phyloP scores from a whole-genome alignment of 768 basidiomycete species.

The Termitomyces sp. region DNA sequence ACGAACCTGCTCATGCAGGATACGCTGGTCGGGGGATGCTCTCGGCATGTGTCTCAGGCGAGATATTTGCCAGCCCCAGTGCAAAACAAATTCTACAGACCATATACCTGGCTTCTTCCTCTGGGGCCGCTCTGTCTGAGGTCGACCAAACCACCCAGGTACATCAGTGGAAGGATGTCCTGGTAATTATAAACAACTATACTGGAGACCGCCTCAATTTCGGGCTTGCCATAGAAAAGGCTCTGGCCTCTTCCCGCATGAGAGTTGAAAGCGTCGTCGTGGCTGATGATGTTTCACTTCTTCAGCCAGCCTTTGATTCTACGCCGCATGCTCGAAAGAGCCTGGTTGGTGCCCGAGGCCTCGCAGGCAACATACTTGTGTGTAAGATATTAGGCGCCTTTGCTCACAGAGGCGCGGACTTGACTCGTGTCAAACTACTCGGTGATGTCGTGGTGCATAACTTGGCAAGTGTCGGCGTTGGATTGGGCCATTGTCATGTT shows the following conservation, averaged over 20 bases:
- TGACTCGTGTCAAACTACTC: conserved; percentile 27
- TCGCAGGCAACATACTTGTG: conserved; percentile 43
- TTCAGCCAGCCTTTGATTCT: conserved; percentile 15
- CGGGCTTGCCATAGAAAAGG: conserved; percentile 51
- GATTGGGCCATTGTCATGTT: conserved; percentile 53
- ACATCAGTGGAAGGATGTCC: conserved; percentile 23
- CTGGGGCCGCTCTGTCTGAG: conserved; percentile 8
- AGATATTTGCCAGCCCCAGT: conserved; percentile 59
- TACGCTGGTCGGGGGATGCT: conserved; percentile 58
- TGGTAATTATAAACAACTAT: conserved; percentile 42
- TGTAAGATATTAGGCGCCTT: conserved; percentile 55
- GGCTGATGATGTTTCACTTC: conserved; percentile 51
- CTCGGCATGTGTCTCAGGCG: conserved; percentile 51
- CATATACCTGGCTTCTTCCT: conserved; percentile 40
- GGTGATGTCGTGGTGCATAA: conserved; percentile 30
- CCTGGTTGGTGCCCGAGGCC: conserved; percentile 45
- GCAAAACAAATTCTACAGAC: conserved; percentile 51
- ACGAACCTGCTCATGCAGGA: conserved; percentile 55
- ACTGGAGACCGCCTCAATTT: conserved; percentile 57
- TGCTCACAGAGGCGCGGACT: conserved; percentile 31
- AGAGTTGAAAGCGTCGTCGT: conserved; percentile 44
- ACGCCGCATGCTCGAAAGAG: conserved; percentile 11
- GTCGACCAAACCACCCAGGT: background rate
- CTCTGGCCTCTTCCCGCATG: conserved; percentile 26
- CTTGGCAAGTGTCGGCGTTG: conserved; percentile 32